Evolutionary conservation across 495 filamentous ascomycete genomes (phyloP).

Genomic region (Penicillium cosmopolitanum): DNA sequence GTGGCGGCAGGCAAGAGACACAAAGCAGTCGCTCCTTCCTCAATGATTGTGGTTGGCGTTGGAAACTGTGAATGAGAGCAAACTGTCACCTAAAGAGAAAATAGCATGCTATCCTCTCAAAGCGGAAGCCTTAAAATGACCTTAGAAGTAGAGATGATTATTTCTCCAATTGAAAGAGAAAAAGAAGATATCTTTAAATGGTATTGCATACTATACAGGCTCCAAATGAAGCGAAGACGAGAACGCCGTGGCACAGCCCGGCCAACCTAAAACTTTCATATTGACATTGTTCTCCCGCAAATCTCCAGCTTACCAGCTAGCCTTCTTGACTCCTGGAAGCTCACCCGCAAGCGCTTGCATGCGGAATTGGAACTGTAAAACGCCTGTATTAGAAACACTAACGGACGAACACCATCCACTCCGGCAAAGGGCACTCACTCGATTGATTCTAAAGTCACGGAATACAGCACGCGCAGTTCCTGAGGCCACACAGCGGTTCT

Average conservation of each 20-base stretch:
- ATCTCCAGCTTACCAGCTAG: constrained; percentile 72
- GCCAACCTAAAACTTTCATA: constrained; percentile 27
- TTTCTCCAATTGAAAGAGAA: neutral
- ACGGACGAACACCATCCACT: neutral
- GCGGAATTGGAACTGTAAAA: constrained; percentile 82
- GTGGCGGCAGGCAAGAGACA: neutral
- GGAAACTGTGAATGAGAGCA: neutral
- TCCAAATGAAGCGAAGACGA: constrained; percentile 28
- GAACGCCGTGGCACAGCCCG: constrained; percentile 37
- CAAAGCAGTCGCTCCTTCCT: neutral
- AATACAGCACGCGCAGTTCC: constrained; percentile 86
- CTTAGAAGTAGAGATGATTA: neutral
- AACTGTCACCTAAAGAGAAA: neutral
- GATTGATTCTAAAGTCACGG: constrained; percentile 84
- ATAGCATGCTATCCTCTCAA: neutral
- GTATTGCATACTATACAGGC: constrained; percentile 41
- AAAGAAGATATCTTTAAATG: constrained; percentile 11
- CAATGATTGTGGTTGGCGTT: neutral
- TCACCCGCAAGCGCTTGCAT: constrained; percentile 85
- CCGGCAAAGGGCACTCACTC: constrained; percentile 62
- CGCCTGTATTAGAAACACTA: neutral
- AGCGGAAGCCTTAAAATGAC: too few relatives aligned
- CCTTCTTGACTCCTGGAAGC: constrained; percentile 92
- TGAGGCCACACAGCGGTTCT: constrained; percentile 87
- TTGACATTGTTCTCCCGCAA: constrained; percentile 14